phyloP scores from a whole-genome alignment of 371 early-diverging fungal species.

The Mucor mucedo region DNA sequence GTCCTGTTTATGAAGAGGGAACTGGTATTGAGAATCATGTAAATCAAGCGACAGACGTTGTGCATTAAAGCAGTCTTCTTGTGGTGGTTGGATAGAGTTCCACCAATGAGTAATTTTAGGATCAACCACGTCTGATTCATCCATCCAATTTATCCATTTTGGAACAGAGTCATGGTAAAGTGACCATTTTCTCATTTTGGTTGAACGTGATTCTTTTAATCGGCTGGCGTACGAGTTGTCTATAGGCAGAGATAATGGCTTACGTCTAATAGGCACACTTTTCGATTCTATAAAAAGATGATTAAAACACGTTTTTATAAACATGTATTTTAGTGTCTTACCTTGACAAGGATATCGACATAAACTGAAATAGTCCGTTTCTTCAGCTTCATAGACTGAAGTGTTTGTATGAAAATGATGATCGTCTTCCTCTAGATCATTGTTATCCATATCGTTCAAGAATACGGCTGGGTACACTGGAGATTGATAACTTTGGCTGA shows the following conservation, averaged over 20 bases:
- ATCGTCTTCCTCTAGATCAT: background rate
- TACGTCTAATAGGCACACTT: constrained; percentile 22
- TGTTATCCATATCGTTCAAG: constrained; percentile 12
- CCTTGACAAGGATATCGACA: background rate
- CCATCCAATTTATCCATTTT: constrained; percentile 24
- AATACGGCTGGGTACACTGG: constrained; percentile 36
- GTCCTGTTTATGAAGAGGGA: background rate
- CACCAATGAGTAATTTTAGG: constrained; percentile 18
- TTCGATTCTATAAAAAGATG: constrained; percentile 9
- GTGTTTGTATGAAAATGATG: constrained; percentile 2
- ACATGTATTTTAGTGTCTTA: background rate
- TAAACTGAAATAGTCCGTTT: constrained; percentile 23
- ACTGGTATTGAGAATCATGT: constrained; percentile 16
- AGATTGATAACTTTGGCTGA: background rate
- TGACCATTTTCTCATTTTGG: constrained; percentile 24
- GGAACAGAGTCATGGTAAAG: background rate
- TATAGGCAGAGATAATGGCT: background rate
- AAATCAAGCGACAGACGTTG: constrained; percentile 16
- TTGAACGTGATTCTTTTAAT: constrained; percentile 13
- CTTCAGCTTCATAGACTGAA: constrained; percentile 14
- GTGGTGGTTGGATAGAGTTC: constrained; percentile 7
- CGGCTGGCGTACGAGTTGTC: constrained; percentile 3
- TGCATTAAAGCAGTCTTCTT: background rate
- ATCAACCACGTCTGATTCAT: background rate
- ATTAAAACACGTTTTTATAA: background rate